Evolutionary conservation across 805 yeast genomes (phyloP).

Genomic region (Kuraishia cidri): DNA sequence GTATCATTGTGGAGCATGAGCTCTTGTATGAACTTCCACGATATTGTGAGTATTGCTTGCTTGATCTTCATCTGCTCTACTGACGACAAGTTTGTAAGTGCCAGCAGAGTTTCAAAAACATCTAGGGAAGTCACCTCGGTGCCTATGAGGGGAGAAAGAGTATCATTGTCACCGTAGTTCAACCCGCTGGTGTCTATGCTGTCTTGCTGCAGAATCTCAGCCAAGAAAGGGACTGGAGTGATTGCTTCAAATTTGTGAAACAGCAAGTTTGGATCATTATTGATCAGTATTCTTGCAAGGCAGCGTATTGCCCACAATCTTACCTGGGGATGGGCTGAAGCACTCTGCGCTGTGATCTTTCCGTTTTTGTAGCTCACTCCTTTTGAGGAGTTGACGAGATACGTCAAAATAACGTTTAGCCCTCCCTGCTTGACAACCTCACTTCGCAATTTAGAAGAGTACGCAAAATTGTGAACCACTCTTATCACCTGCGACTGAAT

Average conservation of each 20-base stretch:
- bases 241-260: slow-evolving; percentile 28
- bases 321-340: slow-evolving; percentile 10
- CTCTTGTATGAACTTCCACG: slow-evolving; percentile 25
- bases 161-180: slow-evolving; percentile 1
- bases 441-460: slow-evolving; percentile 14
- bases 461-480: slow-evolving; percentile 25
- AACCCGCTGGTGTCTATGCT: slow-evolving; percentile 13
- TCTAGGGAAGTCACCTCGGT: slow-evolving; percentile 25
- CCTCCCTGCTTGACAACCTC: slow-evolving; percentile 40
- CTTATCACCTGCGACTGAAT: slow-evolving; percentile 19
- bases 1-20: slow-evolving; percentile 23
- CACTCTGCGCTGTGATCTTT: slow-evolving; percentile 13
- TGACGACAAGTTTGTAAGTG: slow-evolving; percentile 43
- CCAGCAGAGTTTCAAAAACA: slow-evolving; percentile 32
- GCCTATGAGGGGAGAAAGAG: slow-evolving; percentile 13
- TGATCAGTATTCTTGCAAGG: slow-evolving; percentile 34
- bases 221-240: slow-evolving; percentile 37
- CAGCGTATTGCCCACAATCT: slow-evolving; percentile 27
- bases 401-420: slow-evolving; percentile 26
- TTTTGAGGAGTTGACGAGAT: slow-evolving; percentile 22
- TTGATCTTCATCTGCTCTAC: slow-evolving; percentile 22
- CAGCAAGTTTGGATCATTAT: slow-evolving; percentile 30
- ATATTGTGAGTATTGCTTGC: slow-evolving; percentile 22
- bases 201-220: slow-evolving; percentile 36
- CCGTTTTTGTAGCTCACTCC: slow-evolving; percentile 11